Evolutionary conservation across 306 rosid genomes (phyloP).

Genomic region (Cucumis cinereus): DNA sequence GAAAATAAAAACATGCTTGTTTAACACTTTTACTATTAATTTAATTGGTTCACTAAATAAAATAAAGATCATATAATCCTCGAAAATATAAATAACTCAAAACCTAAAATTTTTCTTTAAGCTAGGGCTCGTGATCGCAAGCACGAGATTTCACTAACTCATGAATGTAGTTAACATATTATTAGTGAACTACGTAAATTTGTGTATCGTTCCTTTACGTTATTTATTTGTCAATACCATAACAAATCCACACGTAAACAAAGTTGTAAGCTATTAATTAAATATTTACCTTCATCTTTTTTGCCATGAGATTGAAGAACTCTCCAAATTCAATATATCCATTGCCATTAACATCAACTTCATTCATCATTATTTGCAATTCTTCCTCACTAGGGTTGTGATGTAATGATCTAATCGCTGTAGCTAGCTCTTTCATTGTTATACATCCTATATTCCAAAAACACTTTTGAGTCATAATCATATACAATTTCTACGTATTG

Average conservation of each 20-base stretch:
- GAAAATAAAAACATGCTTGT: not conserved
- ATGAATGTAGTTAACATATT: no score
- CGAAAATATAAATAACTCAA: not conserved
- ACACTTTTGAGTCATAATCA: not conserved
- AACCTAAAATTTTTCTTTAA: not conserved
- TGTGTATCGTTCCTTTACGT: no score
- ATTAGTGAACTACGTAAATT: no score
- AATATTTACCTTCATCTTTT: not conserved
- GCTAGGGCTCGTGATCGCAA: no score
- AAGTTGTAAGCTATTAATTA: not conserved
- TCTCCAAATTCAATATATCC: slow-evolving; percentile 3
- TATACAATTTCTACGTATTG: no score
- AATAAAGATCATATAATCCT: not conserved
- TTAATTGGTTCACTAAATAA: not conserved
- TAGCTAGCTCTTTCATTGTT: not conserved
- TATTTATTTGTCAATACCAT: no score
- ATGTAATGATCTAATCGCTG: not conserved
- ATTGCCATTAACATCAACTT: not conserved
- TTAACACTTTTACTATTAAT: not conserved
- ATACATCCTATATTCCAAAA: not conserved
- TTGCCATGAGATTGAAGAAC: not conserved
- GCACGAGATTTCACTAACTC: no score
- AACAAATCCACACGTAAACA: no score
- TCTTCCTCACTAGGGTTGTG: not conserved
- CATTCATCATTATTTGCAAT: not conserved